Evolutionary conservation across 768 basidiomycete species (phyloP).

Genomic region (Favolaschia claudopus): DNA sequence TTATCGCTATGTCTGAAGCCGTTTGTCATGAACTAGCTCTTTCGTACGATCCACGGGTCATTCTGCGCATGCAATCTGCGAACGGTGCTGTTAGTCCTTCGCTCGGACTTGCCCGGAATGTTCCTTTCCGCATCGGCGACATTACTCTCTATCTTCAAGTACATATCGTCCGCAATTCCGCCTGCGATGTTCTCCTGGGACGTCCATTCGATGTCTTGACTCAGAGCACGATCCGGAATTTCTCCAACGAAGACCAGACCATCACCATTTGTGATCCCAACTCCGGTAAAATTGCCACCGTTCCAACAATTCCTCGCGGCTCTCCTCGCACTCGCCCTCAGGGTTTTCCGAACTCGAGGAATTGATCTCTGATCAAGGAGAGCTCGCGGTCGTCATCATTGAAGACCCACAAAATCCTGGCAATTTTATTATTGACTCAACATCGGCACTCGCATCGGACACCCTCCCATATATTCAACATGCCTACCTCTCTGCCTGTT

Average conservation of each 20-base stretch:
- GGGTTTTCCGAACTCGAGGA: neutral
- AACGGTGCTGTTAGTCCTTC: too few relatives aligned
- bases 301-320: neutral
- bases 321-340: neutral
- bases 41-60: neutral
- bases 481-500: neutral
- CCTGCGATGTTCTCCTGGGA: neutral
- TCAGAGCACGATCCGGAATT: neutral
- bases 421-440: neutral
- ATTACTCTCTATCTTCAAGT: too few relatives aligned
- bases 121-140: too few relatives aligned
- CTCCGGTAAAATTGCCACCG: neutral
- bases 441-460: neutral
- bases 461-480: neutral
- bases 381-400: neutral
- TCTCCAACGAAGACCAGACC: neutral
- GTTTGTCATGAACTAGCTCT: neutral
- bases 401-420: neutral
- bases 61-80: neutral
- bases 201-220: constrained; percentile 4
- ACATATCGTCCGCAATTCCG: too few relatives aligned
- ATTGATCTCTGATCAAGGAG: too few relatives aligned
- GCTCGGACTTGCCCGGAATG: too few relatives aligned
- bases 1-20: too few relatives aligned
- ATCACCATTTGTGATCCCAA: neutral